Percentiles rank a stretch among this genome's conserved stretches.
phyloP scores from a whole-genome alignment of 169 alveolate genomes.

The Perkinsus marinus region DNA sequence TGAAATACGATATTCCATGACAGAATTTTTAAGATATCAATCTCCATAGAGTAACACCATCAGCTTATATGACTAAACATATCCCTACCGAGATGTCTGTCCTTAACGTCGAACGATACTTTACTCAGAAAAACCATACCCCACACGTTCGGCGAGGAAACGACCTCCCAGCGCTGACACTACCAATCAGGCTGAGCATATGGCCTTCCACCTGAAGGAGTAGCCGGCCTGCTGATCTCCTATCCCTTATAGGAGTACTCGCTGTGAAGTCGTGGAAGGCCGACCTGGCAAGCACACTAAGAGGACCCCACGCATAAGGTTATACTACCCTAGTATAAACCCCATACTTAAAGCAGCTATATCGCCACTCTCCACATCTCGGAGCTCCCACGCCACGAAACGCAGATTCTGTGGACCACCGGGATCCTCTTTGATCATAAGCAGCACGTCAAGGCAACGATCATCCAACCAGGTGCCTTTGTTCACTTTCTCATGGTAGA shows the following conservation, averaged over 20 bases:
- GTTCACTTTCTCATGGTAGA: background rate
- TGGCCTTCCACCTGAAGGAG: background rate
- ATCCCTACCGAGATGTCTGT: no score
- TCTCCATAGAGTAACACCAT: no score
- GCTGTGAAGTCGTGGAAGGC: background rate
- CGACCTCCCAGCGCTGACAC: no score
- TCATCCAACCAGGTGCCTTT: background rate
- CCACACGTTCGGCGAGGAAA: no score
- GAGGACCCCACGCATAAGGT: background rate
- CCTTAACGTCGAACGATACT: no score
- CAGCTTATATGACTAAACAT: no score
- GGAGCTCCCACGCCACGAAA: background rate
- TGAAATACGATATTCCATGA: no score
- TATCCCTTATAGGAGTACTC: background rate
- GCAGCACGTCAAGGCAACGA: background rate
- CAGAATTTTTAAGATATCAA: no score
- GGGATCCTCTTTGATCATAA: background rate
- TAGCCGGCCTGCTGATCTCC: background rate
- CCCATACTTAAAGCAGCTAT: background rate
- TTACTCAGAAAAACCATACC: no score
- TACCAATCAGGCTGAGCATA: background rate
- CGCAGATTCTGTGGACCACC: background rate
- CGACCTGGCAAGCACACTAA: background rate
- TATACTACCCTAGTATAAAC: background rate
- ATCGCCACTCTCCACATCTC: background rate